A percentile compares a stretch with the other conserved stretches of the same genome.
These are phyloP conservation scores for Parastagonospora avenae DNA, from an alignment of 2,329 filamentous ascomycete genomes.

Conservation along the genomic window DNA sequence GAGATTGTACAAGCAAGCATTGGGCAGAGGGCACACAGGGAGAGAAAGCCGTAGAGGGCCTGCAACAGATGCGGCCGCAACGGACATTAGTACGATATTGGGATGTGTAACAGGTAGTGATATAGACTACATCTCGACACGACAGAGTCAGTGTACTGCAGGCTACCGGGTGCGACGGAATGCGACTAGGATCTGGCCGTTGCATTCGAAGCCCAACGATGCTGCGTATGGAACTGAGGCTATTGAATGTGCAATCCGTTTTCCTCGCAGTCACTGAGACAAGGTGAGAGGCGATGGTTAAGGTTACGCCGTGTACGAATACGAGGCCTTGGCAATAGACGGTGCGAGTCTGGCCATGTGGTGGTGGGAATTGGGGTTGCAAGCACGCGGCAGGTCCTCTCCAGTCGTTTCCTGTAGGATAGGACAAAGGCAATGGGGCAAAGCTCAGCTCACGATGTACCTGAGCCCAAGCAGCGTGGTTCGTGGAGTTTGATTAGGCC, in stretches of 20 bases:
- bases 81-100: background rate
- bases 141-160: background rate
- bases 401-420: constrained; percentile 11
- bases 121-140: constrained; percentile 1
- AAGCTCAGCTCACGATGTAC: constrained; percentile 14
- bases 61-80: background rate
- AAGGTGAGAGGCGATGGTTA: background rate
- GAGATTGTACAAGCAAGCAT: background rate
- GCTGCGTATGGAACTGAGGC: no score
- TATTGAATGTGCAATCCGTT: no score
- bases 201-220: no score
- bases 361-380: constrained; percentile 9
- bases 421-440: constrained; percentile 8
- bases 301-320: constrained; percentile 24
- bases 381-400: constrained; percentile 8
- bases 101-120: background rate
- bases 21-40: background rate
- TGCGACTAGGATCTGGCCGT: no score
- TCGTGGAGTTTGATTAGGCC: constrained; percentile 34
- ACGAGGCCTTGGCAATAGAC: constrained; percentile 13
- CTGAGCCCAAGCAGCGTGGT: constrained; percentile 29
- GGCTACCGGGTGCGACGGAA: no score
- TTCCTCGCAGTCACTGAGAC: background rate
- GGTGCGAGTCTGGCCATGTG: constrained; percentile 1
- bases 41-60: background rate